A percentile compares a stretch with the other conserved stretches of the same genome.
Evolutionary conservation across 1,284 basidiomycete species (phyloP).

Genomic region (Leccinum subrobustum): DNA sequence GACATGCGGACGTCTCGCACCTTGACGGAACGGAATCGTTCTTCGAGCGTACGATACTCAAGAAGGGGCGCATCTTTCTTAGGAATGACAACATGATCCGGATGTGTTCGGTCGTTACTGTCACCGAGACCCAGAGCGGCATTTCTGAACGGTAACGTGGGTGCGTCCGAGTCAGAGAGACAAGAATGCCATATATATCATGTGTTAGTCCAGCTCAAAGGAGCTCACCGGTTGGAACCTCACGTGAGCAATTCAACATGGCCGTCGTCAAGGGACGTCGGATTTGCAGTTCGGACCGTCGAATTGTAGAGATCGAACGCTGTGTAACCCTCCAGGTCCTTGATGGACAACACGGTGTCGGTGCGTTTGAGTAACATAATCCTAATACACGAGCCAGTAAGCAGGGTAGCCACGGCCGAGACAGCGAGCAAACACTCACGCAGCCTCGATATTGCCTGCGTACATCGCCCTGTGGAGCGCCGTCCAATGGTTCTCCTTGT

Average conservation of each 20-base stretch:
- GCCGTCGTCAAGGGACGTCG: constrained; percentile 41
- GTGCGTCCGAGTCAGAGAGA: neutral
- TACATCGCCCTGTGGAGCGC: constrained; percentile 92
- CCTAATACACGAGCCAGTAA: constrained; percentile 34
- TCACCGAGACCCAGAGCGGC: constrained; percentile 84
- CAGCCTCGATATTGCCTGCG: constrained; percentile 80
- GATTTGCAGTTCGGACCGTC: constrained; percentile 75
- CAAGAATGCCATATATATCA: neutral
- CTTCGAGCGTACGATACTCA: constrained; percentile 33
- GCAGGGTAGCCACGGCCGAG: neutral
- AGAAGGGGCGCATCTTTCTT: constrained; percentile 27
- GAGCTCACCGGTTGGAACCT: constrained; percentile 80
- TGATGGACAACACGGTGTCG: constrained; percentile 75
- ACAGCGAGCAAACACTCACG: constrained; percentile 41
- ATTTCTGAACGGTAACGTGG: constrained; percentile 52
- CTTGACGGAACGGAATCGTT: constrained; percentile 57
- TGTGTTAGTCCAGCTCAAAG: neutral
- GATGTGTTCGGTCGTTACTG: constrained; percentile 74
- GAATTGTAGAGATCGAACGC: constrained; percentile 95
- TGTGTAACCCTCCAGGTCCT: constrained; percentile 90
- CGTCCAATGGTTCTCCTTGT: constrained; percentile 89
- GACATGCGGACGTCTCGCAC: constrained; percentile 76
- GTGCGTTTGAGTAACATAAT: constrained; percentile 72
- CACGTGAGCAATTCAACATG: constrained; percentile 80
- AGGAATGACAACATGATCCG: constrained; percentile 75